Evolutionary conservation across 495 filamentous ascomycete genomes (phyloP), one percentile per base, ranked within the genome.

Genomic region (Penicillium daleae): DNA sequence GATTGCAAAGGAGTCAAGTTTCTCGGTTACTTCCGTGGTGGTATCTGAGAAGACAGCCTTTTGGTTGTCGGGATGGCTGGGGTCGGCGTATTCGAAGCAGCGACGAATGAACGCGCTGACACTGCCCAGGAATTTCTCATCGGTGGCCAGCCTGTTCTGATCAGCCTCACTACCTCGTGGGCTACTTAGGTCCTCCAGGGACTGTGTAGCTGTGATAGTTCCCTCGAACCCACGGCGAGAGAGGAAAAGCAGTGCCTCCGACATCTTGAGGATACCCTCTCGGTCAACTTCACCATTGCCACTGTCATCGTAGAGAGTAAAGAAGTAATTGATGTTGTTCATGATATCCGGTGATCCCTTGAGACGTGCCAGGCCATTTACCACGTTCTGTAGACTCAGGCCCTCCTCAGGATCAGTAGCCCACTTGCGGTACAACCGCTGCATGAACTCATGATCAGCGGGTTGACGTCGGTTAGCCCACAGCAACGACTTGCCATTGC

Each of bases 51-150:
- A 61, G n/a, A 42, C 56, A 27, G 66, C 62, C 35, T 73, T 76
- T 60, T 85, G 81, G 56, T 87, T 84, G 33, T 80, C 83, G 0
- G 87, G 85, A 61, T 91, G 89, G 69, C 96, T 94, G 9, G 95
- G 96, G 72, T 99, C 95, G 19, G 95, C 95, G 71, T 99, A 99
- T 78, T 99, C 96, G 63, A 99, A 98, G 75, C 95, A 99, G 40
- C 95, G 85, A 56, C 93, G 83, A 57, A 98, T 98, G 74, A 99
- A 99, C 3, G 92, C 92, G 66, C 92, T 96, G 59, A 98, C 91
- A 66, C 93, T 96, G 40, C 88, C 88, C 17, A 99, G 80, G 68
- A 98, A 97, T 50, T 87, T 83, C 68, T 97, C 95, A 63, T 92
- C 89, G 6, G 78, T 75, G 49, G 76, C 87, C 29, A 83, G 71